Evolutionary conservation across 1,139 yeast genomes (phyloP).

Genomic region (Casaregolazyma lundiana): DNA sequence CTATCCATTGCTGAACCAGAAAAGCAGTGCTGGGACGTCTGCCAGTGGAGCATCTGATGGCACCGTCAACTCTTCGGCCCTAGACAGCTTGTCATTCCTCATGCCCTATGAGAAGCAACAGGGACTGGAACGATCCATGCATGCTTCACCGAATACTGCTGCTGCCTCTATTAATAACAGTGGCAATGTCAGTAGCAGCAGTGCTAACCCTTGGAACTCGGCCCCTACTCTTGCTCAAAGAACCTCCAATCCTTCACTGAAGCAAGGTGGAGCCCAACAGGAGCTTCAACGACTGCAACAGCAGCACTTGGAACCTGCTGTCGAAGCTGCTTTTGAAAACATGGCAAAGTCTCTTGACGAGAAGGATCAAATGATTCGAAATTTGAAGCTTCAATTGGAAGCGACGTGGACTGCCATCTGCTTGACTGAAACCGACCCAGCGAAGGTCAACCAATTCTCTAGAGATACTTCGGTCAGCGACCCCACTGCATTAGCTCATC

Average conservation of each 20-base stretch:
- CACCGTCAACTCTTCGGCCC: neutral
- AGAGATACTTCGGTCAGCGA: constrained; percentile 2
- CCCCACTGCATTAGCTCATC: constrained; percentile 50
- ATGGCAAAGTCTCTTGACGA: constrained; percentile 48
- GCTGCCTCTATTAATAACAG: neutral
- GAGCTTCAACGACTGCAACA: neutral
- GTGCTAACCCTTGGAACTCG: constrained; percentile 7
- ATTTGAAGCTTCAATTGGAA: constrained; percentile 59
- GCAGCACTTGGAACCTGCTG: constrained; percentile 18
- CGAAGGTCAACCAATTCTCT: constrained; percentile 1
- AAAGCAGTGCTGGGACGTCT: neutral
- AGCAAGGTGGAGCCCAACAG: constrained; percentile 1
- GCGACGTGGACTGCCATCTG: constrained; percentile 52
- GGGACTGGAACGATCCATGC: constrained; percentile 7
- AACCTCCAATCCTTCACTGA: constrained; percentile 1
- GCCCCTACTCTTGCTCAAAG: constrained; percentile 4
- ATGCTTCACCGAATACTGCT: neutral
- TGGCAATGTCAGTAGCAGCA: neutral
- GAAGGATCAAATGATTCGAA: constrained; percentile 53
- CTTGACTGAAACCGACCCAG: constrained; percentile 4
- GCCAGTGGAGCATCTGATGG: neutral
- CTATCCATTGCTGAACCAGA: neutral
- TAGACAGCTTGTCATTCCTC: constrained; percentile 1
- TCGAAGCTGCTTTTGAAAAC: constrained; percentile 39
- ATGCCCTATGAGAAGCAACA: neutral